Percentiles rank a stretch among this genome's conserved stretches.
Evolutionary conservation across 2,329 filamentous ascomycete genomes (phyloP).

Genomic region (Sporothrix luriei): DNA sequence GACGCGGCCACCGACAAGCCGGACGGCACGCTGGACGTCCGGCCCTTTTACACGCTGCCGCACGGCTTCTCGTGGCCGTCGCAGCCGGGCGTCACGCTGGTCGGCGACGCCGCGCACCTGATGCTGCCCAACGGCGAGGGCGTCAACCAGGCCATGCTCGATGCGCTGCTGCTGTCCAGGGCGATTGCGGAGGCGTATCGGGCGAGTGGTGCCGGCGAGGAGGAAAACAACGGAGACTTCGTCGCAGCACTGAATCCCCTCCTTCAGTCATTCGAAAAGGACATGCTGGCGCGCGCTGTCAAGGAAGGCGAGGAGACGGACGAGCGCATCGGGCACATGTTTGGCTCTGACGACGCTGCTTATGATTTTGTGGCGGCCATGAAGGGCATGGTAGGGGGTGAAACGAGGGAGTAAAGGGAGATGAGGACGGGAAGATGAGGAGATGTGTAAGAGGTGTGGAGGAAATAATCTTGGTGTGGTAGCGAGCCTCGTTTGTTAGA

Average conservation of each 20-base stretch:
- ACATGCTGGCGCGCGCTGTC: slow-evolving; percentile 33
- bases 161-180: slow-evolving; percentile 50
- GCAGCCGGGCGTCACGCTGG: slow-evolving; percentile 49
- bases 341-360: slow-evolving; percentile 28
- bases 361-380: slow-evolving; percentile 12
- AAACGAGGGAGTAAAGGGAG: not conserved
- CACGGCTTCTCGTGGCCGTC: slow-evolving; percentile 48
- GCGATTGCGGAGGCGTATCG: slow-evolving; percentile 30
- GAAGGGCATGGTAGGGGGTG: not conserved
- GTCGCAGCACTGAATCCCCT: not conserved
- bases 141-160: slow-evolving; percentile 56
- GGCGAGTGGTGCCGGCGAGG: slow-evolving; percentile 38
- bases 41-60: slow-evolving; percentile 48
- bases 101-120: slow-evolving; percentile 60
- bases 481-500: no score
- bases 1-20: slow-evolving; percentile 33
- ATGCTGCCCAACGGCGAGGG: slow-evolving; percentile 58
- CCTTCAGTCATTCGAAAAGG: slow-evolving; percentile 37
- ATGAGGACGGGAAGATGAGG: not conserved
- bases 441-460: not conserved
- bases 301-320: slow-evolving; percentile 33
- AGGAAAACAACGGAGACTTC: slow-evolving; percentile 33
- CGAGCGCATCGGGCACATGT: slow-evolving; percentile 32
- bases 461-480: not conserved
- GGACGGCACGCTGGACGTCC: slow-evolving; percentile 36